These are phyloP conservation scores for Triticum timopheevii DNA, from an alignment of 176 grass and related monocot genomes.

Conservation along the genomic window DNA sequence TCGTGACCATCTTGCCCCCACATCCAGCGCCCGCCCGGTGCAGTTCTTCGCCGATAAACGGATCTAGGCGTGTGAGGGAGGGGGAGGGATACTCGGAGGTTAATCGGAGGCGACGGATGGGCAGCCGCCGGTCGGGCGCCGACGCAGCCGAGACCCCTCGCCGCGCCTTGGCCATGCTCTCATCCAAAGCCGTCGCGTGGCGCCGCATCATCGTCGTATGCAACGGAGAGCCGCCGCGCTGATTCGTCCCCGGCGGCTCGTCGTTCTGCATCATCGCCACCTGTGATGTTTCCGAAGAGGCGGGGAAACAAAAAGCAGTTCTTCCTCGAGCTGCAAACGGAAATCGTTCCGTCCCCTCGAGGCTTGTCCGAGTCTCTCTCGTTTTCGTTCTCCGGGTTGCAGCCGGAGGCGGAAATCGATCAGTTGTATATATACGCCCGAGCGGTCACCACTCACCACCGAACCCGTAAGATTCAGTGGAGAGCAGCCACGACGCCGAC, in stretches of 20 bases:
- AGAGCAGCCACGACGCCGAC: neutral
- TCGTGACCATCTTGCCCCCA: no score
- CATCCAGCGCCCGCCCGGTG: no score
- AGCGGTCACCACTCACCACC: neutral
- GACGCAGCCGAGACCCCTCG: neutral
- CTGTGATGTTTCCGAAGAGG: neutral
- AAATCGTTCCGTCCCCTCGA: neutral
- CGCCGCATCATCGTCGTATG: neutral
- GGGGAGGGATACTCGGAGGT: no score
- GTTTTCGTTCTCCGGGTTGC: neutral
- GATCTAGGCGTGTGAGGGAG: no score
- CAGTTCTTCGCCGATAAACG: no score
- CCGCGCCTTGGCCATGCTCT: neutral
- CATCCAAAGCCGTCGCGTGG: neutral
- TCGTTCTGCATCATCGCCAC: neutral
- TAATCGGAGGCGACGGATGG: neutral
- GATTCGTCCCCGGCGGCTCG: neutral
- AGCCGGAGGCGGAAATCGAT: neutral
- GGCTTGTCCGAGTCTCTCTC: neutral
- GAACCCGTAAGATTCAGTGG: neutral
- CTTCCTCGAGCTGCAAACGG: neutral
- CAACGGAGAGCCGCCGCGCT: neutral
- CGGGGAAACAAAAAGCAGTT: neutral
- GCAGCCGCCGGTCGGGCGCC: neutral
- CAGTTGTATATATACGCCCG: neutral